Evolutionary conservation across 108 stramenopile genomes (phyloP), one percentile per base, ranked within the genome.

Genomic region (Skeletonema menzelii): DNA sequence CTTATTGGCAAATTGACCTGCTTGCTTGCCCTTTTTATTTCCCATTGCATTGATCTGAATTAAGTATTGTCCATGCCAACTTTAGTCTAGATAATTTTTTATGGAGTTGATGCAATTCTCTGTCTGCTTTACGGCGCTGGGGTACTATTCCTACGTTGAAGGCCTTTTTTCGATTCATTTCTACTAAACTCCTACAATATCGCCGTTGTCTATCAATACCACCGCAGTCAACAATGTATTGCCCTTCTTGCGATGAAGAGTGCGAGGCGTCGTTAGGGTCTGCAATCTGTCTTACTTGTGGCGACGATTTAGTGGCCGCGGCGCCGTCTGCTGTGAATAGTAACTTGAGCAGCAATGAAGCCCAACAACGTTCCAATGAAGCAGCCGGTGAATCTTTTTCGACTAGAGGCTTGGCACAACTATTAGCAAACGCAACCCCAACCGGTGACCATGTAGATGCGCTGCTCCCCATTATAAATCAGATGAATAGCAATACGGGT

Each of bases 11-110:
- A 67, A 72, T 17, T 63, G 30, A 2, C 77, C 77, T 34, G 69
- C 37, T 28, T 79, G 77, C 28, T 67, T 79, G 3, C 77, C 77
- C 46, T 79, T 79, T 42, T 72, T 79, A 37, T 66, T 70, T 4
- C 77, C 77, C 77, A 79, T 47, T 47, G 46, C 46, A 47, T 46
- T 46, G 1, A 46, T 0, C 46, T 46, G 15, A 19, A 19, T 17
- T n/a, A n/a, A n/a, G n/a, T n/a, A n/a, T n/a, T 46, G 46, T 46
- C 10, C 19, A 30, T 30, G 31, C 31, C 31, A 30, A 4, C 30
- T 30, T 30, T 2, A 30, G n/a, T n/a, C n/a, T n/a, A n/a, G n/a
- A n/a, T n/a, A n/a, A n/a, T n/a, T n/a, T n/a, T n/a, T n/a, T n/a
- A n/a, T n/a, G n/a, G n/a, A n/a, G 40, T 1, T 40, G 13, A 40